Conservation (phyloP, 2,329 filamentous ascomycete species). For the Fusarium anguioides region DNA sequence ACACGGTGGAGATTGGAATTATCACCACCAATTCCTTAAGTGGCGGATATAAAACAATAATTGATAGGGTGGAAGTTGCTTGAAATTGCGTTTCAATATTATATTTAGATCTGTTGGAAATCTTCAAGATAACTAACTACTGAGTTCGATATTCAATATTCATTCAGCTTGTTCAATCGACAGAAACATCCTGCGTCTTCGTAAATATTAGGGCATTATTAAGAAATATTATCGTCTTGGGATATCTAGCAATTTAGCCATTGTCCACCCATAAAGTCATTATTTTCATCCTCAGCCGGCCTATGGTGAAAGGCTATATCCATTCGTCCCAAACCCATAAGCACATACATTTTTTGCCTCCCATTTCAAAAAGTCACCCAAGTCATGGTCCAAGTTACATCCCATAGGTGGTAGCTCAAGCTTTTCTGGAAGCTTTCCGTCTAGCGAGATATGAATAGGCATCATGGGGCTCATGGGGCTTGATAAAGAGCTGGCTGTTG, state of each 20-base stretch:
- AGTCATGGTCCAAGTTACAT: slow-evolving; percentile 15
- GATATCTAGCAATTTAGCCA: background rate
- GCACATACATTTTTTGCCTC: slow-evolving; percentile 20
- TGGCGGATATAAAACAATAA: too few relatives aligned
- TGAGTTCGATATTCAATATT: too few relatives aligned
- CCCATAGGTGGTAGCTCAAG: slow-evolving; percentile 3
- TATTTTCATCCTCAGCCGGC: background rate
- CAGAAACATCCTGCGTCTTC: too few relatives aligned
- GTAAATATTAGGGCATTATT: background rate
- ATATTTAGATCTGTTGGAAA: too few relatives aligned
- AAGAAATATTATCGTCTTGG: background rate
- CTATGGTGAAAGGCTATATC: background rate
- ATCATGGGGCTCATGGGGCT: slow-evolving; percentile 10
- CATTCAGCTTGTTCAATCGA: too few relatives aligned
- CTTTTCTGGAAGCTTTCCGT: background rate
- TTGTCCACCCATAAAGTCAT: background rate
- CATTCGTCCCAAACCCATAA: slow-evolving; percentile 18
- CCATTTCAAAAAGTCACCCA: slow-evolving; percentile 20
- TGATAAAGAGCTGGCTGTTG: background rate
- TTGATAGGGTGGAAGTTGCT: too few relatives aligned
- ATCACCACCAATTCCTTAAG: too few relatives aligned
- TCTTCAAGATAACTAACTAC: too few relatives aligned
- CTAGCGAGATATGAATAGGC: accelerated
- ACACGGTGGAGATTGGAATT: background rate
- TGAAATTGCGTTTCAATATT: too few relatives aligned